A percentile compares a stretch with the other conserved stretches of the same genome.
Conservation (phyloP, 495 filamentous ascomycete species). For the Tuber magnatum region DNA sequence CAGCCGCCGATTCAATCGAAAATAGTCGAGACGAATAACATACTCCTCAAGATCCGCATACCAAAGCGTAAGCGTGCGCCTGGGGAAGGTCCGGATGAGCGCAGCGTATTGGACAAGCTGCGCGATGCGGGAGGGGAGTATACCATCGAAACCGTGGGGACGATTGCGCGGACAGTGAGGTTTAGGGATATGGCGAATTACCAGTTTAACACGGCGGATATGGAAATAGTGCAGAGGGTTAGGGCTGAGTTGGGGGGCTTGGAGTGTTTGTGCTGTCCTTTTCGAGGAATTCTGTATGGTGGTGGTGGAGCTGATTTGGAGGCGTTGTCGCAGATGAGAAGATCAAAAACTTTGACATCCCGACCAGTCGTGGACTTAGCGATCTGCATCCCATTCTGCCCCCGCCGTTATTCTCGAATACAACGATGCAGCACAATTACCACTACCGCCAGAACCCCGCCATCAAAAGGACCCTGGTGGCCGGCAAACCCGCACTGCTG, state of each 20-base stretch:
- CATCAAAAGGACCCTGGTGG: slow-evolving; percentile 49
- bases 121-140: slow-evolving; percentile 65
- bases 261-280: neutral
- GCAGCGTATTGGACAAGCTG: slow-evolving; percentile 56
- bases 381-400: slow-evolving; percentile 64
- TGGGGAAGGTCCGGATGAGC: slow-evolving; percentile 5
- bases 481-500: slow-evolving; percentile 50
- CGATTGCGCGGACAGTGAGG: slow-evolving; percentile 71
- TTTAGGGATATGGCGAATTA: slow-evolving; percentile 54
- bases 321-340: slow-evolving; percentile 49
- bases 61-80: slow-evolving; percentile 72
- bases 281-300: neutral
- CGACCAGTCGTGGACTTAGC: slow-evolving; percentile 54
- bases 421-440: slow-evolving; percentile 40
- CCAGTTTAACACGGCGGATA: slow-evolving; percentile 33
- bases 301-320: neutral
- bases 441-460: slow-evolving; percentile 56
- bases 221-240: neutral
- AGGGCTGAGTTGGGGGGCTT: neutral
- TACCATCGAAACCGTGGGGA: slow-evolving; percentile 61
- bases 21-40: slow-evolving; percentile 62
- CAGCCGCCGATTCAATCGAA: slow-evolving; percentile 66
- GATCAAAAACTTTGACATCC: slow-evolving; percentile 66
- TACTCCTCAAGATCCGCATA: slow-evolving; percentile 78
- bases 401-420: slow-evolving; percentile 59